Percentiles rank a stretch among this genome's conserved stretches.
Conservation (phyloP, 176 grass and related monocot genomes). For the Neostapfia colusana region DNA sequence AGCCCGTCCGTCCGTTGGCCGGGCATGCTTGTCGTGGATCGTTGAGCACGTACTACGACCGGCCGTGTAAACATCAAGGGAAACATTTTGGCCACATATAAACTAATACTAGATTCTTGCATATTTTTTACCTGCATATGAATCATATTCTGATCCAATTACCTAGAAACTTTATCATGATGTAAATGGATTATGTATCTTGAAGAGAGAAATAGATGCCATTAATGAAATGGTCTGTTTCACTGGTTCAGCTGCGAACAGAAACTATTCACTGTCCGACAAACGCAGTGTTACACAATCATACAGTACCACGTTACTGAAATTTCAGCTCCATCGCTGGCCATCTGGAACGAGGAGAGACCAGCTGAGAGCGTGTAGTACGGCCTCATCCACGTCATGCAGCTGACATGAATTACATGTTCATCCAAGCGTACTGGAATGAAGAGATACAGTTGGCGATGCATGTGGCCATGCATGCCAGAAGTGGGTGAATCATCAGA, state of each 20-base stretch:
- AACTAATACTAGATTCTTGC: no score
- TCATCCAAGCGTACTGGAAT: constrained; percentile 31
- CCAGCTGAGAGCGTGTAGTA: neutral
- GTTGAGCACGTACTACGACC: no score
- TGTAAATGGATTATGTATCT: constrained; percentile 3
- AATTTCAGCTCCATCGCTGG: neutral
- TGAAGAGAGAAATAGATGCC: neutral
- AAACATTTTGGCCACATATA: no score
- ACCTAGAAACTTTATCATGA: neutral
- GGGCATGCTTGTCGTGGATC: no score
- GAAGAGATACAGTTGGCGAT: constrained; percentile 39
- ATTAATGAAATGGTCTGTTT: constrained; percentile 16
- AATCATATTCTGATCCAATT: no score
- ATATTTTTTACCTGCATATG: no score
- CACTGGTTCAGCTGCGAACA: neutral
- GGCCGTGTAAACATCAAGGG: no score
- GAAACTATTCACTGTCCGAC: constrained; percentile 21
- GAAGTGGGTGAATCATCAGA: neutral
- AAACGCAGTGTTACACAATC: constrained; percentile 20
- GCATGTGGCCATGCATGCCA: constrained; percentile 12
- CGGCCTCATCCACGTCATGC: constrained; percentile 19
- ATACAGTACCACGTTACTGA: constrained; percentile 31
- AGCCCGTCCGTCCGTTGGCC: neutral
- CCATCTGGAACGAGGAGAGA: neutral
- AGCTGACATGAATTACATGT: constrained; percentile 20